These are phyloP conservation scores for Trapa bicornis DNA, from an alignment of 345 rosid species.

Conservation along the genomic window DNA sequence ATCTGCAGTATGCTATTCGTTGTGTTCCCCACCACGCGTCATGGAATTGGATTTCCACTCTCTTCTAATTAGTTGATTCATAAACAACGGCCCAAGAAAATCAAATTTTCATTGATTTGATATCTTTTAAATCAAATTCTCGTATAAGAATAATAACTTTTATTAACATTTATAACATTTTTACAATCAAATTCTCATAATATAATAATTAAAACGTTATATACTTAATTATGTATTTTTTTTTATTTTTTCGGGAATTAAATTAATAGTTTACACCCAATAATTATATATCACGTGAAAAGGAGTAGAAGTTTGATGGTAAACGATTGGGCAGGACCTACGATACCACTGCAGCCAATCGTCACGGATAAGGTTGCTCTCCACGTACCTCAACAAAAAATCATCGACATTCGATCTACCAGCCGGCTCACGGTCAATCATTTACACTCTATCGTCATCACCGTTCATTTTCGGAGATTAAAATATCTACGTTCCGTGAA, in stretches of 20 bases:
- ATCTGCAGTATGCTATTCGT: constrained; percentile 72
- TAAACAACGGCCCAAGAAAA: neutral
- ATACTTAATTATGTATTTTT: too few species aligned
- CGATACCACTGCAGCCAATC: constrained; percentile 17
- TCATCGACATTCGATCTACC: constrained; percentile 14
- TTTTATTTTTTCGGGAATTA: too few species aligned
- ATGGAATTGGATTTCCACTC: constrained; percentile 82
- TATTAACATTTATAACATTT: too few species aligned
- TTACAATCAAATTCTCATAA: too few species aligned
- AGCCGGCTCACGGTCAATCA: neutral
- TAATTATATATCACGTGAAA: neutral
- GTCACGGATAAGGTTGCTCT: constrained; percentile 24
- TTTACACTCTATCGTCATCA: neutral
- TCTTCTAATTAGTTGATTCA: constrained; percentile 19
- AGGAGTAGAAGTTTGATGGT: too few species aligned
- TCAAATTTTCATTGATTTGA: neutral
- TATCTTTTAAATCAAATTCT: neutral
- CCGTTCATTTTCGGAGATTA: neutral
- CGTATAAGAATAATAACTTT: too few species aligned
- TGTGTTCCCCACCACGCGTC: constrained; percentile 71
- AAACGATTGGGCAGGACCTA: constrained; percentile 17
- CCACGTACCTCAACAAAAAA: constrained; percentile 13
- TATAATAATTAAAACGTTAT: too few species aligned
- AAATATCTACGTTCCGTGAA: neutral
- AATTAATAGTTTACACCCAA: too few species aligned